Evolutionary conservation across 2,329 filamentous ascomycete genomes (phyloP), one percentile per base, ranked within the genome.

Genomic region (Aspergillus spinulosporus): DNA sequence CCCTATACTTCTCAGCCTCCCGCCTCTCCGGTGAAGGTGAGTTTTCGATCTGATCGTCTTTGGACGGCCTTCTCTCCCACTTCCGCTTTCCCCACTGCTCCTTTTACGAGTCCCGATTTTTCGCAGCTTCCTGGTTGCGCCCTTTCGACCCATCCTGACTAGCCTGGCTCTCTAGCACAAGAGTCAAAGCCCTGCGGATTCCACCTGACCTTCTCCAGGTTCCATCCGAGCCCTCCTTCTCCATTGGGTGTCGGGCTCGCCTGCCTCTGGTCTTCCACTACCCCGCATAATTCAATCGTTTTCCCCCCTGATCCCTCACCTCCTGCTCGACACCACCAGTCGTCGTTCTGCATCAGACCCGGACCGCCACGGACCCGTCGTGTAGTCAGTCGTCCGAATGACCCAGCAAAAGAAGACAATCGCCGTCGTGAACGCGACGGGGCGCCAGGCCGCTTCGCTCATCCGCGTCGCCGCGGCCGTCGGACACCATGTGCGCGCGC

Each of bases 341-440:
- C 44, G 32, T 26, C 36, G 40, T 44, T 44, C 49, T 37, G 48
- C 32, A 51, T 31, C 39, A 32, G 12, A 28, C 11, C 12, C 39
- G 12, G 21, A 34, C 6, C 9, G 28, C 14, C n/a, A 40, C 14
- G 31, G 21, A 29, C 26, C 26, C 11, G 43, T 45, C 9, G 15
- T 34, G 28, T 28, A 28, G 12, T 37, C 28, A 28, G 32, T 26
- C 11, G 39, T 34, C 55, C 70, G 66, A 62, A 76, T 76, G 74
- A 73, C 73, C 66, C 73, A 73, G 68, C 68, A 71, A 44, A 81
- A 84, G 71, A 94, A 92, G 78, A 94, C 89, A 54, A 91, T 96
- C 68, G 93, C 92, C 71, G 88, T 96, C 70, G 92, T 97, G 78
- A 97, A 97, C 77, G 91, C 91, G 71, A 93, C 91, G 72, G 94